Base-by-base conservation (phyloP, 768 basidiomycete genomes). In the Lactarius sp. region DNA sequence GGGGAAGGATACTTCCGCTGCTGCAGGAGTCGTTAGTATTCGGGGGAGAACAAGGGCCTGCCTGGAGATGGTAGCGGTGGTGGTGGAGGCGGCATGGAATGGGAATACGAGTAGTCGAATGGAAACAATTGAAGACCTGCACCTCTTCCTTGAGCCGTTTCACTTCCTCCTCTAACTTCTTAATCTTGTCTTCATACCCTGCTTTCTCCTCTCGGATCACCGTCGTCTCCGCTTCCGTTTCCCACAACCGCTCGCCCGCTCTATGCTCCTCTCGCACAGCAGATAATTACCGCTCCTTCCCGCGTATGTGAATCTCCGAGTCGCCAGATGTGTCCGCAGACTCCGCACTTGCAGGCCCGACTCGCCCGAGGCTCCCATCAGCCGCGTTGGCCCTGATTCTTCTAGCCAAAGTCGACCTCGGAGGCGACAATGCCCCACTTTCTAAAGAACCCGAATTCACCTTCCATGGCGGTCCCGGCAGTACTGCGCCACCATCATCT, bases 101-200 rank as follows among this genome's bases (percentile, higher is more conserved):
- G 47, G 33, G 57, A 62, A 57, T 52, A 53, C 50, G 37, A 50
- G 39, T 52, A 42, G 2, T 68, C 18, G 14, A 36, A n/a, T 7
- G 4, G 9, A 16, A n/a, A 41, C 13, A 20, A 6, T 3, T 3
- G 6, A 10, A 42, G 9, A n/a, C 33, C 14, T 50, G 31, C 14
- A 84, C 86, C 80, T 86, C 85, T 69, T 81, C 79, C 66, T 81
- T 84, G 61, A 90, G 74, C 47, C 77, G 70, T 47, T 73, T 74
- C 46, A 90, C 83, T 70, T 92, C 90, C 53, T 81, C 81, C 68
- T 92, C 88, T 4, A 92, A 77, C 61, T 77, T 74, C 65, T 74
- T 77, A 36, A 92, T 90, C 56, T 80, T 79, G 60, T 80, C 83
- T 70, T 87, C 87, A 69, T 90, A 87, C 34, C 73, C 73, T 13